Base-by-base conservation (phyloP, 2,329 filamentous ascomycete genomes). In the Fusarium sp. region DNA sequence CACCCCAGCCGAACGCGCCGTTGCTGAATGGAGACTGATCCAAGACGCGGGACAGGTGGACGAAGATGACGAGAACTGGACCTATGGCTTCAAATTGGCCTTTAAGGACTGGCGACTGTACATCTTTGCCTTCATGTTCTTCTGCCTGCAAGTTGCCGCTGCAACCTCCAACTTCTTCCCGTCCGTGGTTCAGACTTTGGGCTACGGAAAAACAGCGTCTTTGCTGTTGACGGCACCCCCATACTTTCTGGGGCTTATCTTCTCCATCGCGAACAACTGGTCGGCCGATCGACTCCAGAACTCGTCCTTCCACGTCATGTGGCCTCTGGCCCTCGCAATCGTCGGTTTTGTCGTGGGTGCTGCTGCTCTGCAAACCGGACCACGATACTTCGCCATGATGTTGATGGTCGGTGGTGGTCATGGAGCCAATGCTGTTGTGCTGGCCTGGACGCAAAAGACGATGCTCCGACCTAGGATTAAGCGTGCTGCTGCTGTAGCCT, bases 381-480 rank as follows among this genome's bases (percentile, higher is more conserved):
- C 65, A 22, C 46, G 65, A 49, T 67, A 67, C 36, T 67, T 67
- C 55, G 65, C 65, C 55, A 67, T 67, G 65, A 64, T 67, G 65
- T 42, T 64, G n/a, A 67, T 67, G 65, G 65, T 67, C 14, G 60
- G 60, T 14, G 65, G 65, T 29, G 65, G 65, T 16, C 65, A 64
- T 29, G 65, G 65, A 17, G 65, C 65, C 29, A 67, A 64, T 38
- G 65, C 60, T 8, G 65, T 67, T n/a, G 65, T 67, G 8, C 35
- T 67, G 44, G 65, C 65, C 5, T 67, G 65, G 65, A 38, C 61
- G 9, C 60, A 67, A 24, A 67, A 67, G 36, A 67, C 65, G 14
- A 67, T 67, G 60, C 35, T 64, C 12, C 55, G 65, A 24, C 65
- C 60, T 7, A 44, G 60, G 38, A 67, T 67, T 29, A 67, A 67